phyloP scores from a whole-genome alignment of 768 basidiomycete genomes.

The Butyriboletus loyo region DNA sequence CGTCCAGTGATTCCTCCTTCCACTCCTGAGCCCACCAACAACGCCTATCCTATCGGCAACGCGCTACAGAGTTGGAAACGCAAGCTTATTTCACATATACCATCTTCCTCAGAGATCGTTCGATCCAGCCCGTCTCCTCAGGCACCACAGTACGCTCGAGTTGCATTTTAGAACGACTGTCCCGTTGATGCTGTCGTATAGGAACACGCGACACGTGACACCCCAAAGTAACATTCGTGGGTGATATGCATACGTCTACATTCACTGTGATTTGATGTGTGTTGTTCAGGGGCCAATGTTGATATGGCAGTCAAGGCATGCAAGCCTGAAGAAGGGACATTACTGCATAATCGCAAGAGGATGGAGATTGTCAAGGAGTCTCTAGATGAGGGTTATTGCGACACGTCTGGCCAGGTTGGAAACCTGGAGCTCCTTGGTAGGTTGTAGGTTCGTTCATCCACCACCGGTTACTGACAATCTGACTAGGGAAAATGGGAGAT shows the following conservation, averaged over 20 bases:
- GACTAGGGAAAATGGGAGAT: constrained; percentile 55
- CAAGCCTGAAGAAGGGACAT: constrained; percentile 57
- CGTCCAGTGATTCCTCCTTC: background rate
- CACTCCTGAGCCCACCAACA: constrained; percentile 6
- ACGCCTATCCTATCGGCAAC: constrained; percentile 7
- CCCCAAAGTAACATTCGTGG: constrained; percentile 44
- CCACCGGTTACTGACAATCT: constrained; percentile 1
- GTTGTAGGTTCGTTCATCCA: constrained; percentile 11
- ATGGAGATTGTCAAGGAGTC: constrained; percentile 75
- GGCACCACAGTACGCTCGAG: constrained; percentile 16
- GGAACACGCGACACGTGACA: constrained; percentile 32
- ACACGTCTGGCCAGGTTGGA: constrained; percentile 61
- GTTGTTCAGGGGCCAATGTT: constrained; percentile 51
- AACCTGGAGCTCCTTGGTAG: constrained; percentile 63
- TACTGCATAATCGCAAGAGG: constrained; percentile 60
- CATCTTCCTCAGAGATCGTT: constrained; percentile 17
- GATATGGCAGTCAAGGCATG: constrained; percentile 73
- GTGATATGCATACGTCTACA: constrained; percentile 2
- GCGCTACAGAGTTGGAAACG: constrained; percentile 28
- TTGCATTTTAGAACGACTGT: background rate
- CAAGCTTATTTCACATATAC: constrained; percentile 21
- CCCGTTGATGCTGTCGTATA: background rate
- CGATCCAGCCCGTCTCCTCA: constrained; percentile 14
- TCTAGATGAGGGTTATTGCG: constrained; percentile 80
- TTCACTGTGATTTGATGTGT: background rate